phyloP scores from a whole-genome alignment of 768 basidiomycete genomes.

The button mushroom (Agaricus bisporus) region DNA sequence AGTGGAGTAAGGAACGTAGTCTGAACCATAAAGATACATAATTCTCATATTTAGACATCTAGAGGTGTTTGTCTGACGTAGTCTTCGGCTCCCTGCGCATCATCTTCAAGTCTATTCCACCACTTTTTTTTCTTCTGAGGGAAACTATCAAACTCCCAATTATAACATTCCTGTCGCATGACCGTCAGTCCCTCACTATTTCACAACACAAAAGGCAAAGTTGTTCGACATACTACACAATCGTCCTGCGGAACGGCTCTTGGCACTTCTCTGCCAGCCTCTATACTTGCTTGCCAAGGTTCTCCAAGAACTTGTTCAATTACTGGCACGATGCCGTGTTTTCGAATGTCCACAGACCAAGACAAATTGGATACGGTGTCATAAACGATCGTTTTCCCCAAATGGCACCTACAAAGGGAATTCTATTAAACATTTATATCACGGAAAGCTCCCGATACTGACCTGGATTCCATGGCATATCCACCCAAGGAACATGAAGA shows the following conservation, averaged over 20 bases:
- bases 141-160: slow-evolving; percentile 60
- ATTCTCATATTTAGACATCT: no score
- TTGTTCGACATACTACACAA: slow-evolving; percentile 53
- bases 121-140: background rate
- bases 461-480: slow-evolving; percentile 84
- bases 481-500: slow-evolving; percentile 82
- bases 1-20: no score
- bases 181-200: background rate
- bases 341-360: slow-evolving; percentile 82
- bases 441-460: slow-evolving; percentile 13
- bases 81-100: background rate
- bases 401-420: slow-evolving; percentile 58
- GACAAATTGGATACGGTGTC: slow-evolving; percentile 84
- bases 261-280: slow-evolving; percentile 60
- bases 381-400: slow-evolving; percentile 81
- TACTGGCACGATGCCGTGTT: slow-evolving; percentile 72
- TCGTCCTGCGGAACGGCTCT: slow-evolving; percentile 47
- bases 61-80: no score
- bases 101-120: background rate
- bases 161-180: slow-evolving; percentile 52
- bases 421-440: background rate
- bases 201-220: background rate
- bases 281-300: slow-evolving; percentile 66
- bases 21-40: no score
- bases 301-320: slow-evolving; percentile 67